Conservation (phyloP, 2,329 filamentous ascomycete genomes). For the Aspergillus novoparasiticus region DNA sequence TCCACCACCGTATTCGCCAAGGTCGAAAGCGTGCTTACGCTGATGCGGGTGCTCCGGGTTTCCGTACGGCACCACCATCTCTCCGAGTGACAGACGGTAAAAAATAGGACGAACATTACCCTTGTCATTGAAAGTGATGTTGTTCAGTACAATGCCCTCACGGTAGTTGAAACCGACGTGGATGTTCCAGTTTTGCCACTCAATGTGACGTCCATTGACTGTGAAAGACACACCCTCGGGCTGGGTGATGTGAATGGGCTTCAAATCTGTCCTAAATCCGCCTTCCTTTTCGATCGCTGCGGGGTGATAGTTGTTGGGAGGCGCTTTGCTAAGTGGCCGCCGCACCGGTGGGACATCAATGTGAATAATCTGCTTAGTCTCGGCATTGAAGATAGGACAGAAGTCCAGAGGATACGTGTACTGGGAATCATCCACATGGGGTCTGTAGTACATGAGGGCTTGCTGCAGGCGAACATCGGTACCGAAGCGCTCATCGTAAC, state of each 20-base stretch:
- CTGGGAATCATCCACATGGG: slow-evolving; percentile 80
- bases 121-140: slow-evolving; percentile 88
- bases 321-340: slow-evolving; percentile 70
- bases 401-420: slow-evolving; percentile 93
- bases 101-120: slow-evolving; percentile 76
- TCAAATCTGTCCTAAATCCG: slow-evolving; percentile 77
- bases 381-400: slow-evolving; percentile 85
- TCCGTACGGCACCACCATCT: slow-evolving; percentile 68
- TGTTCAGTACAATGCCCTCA: slow-evolving; percentile 86
- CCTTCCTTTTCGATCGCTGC: slow-evolving; percentile 71
- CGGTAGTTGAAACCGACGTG: slow-evolving; percentile 95
- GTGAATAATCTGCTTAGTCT: slow-evolving; percentile 75
- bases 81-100: slow-evolving; percentile 83
- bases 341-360: slow-evolving; percentile 82
- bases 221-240: slow-evolving; percentile 87
- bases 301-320: slow-evolving; percentile 78
- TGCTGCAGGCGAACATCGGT: slow-evolving; percentile 79
- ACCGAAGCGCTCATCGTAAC: slow-evolving; percentile 88
- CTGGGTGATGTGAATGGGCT: slow-evolving; percentile 85
- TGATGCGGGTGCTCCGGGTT: slow-evolving; percentile 54
- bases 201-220: slow-evolving; percentile 71
- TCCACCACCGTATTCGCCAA: slow-evolving; percentile 51
- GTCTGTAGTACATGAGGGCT: slow-evolving; percentile 93
- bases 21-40: slow-evolving; percentile 51
- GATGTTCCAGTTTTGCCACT: slow-evolving; percentile 93